phyloP scores from a whole-genome alignment of 73 alveolate genomes.

The Paramecium caudatum region DNA sequence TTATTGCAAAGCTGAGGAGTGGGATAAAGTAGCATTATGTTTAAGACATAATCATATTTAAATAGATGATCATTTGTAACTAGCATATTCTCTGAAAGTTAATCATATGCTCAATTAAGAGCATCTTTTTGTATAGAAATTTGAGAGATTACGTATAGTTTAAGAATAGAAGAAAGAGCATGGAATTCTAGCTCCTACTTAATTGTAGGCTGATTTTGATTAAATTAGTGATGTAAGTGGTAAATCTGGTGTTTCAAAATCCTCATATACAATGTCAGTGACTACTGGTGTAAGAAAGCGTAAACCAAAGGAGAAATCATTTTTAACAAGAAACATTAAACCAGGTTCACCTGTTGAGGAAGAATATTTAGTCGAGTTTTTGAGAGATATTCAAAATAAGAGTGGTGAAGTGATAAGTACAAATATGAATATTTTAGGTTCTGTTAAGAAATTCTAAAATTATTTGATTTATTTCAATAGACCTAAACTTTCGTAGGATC shows the following conservation, averaged over 20 bases:
- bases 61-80: not conserved
- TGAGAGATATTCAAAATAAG: conserved; percentile 55
- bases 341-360: conserved; percentile 77
- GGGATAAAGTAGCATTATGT: conserved; percentile 57
- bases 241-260: conserved; percentile 40
- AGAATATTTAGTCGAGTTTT: conserved; percentile 70
- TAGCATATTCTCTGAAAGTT: conserved; percentile 6
- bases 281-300: conserved; percentile 76
- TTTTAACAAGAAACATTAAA: conserved; percentile 67
- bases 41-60: conserved; percentile 2
- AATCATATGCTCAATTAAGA: conserved; percentile 5
- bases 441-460: conserved; percentile 55
- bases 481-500: conserved; percentile 47
- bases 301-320: conserved; percentile 61
- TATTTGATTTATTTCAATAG: conserved; percentile 67
- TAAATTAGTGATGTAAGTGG: conserved; percentile 56
- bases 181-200: conserved; percentile 45
- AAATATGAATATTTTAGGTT: not conserved
- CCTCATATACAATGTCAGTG: conserved; percentile 66
- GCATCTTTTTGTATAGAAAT: not conserved
- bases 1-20: conserved; percentile 67
- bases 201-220: conserved; percentile 53
- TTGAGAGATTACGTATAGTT: conserved; percentile 27
- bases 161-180: conserved; percentile 17
- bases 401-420: conserved; percentile 38